phyloP scores from a whole-genome alignment of 257 asterid genomes.

The Solanum ossicruentum region DNA sequence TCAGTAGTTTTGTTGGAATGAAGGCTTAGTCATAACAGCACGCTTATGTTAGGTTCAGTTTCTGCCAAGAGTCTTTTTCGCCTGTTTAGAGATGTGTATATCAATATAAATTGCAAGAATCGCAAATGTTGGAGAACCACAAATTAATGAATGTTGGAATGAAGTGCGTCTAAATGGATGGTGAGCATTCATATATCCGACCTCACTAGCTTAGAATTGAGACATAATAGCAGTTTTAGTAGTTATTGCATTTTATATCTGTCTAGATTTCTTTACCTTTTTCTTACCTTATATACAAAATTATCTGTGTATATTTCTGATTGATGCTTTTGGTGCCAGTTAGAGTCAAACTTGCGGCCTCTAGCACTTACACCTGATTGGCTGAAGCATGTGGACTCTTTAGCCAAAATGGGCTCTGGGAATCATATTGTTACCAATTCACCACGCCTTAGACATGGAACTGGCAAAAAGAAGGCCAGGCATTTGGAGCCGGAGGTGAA shows the following conservation, averaged over 20 bases:
- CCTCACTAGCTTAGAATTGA: not conserved
- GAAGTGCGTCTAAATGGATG: not conserved
- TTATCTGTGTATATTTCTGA: constrained; percentile 1
- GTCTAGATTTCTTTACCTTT: not conserved
- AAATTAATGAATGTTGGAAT: not conserved
- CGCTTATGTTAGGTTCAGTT: not conserved
- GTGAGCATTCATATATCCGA: not conserved
- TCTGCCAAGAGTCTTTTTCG: not conserved
- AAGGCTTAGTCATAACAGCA: not conserved
- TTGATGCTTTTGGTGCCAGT: constrained; percentile 33
- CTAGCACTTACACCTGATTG: constrained; percentile 76
- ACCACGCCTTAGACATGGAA: constrained; percentile 50
- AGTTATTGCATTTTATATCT: not conserved
- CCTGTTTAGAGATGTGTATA: not conserved
- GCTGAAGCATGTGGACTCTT: constrained; percentile 76
- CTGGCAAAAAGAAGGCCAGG: constrained; percentile 43
- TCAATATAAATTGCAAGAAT: not conserved
- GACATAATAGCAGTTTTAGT: not conserved
- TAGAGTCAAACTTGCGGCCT: constrained; percentile 74
- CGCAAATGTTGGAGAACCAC: not conserved
- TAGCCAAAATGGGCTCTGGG: constrained; percentile 70
- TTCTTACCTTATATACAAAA: not conserved
- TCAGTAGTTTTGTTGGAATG: not conserved
- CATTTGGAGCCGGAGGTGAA: constrained; percentile 27
- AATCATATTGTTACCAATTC: constrained; percentile 41